These are phyloP conservation scores for Amauroascus verrucosus DNA, from an alignment of 2,329 filamentous ascomycete genomes.

Conservation along the genomic window DNA sequence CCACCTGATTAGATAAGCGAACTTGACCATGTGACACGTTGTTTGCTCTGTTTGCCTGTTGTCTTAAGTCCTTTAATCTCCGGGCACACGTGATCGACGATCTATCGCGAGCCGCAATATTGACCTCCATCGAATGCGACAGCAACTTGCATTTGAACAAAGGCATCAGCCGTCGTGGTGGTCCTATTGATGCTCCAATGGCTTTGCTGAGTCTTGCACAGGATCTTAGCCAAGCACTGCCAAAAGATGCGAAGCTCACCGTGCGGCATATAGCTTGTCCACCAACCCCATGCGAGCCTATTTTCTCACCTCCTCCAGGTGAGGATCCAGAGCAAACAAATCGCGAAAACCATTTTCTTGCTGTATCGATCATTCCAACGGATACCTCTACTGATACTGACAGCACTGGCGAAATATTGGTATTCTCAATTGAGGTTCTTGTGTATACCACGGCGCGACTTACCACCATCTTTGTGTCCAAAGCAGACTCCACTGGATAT, in stretches of 20 bases:
- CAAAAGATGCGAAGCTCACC: conserved; percentile 49
- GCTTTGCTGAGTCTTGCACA: conserved; percentile 24
- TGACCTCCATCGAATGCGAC: no score
- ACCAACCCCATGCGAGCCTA: conserved; percentile 59
- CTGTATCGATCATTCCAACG: conserved; percentile 41
- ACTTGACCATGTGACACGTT: not conserved
- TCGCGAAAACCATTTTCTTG: conserved; percentile 72
- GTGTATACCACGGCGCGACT: conserved; percentile 72
- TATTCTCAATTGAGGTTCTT: conserved; percentile 77
- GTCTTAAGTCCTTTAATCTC: not conserved
- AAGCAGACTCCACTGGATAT: conserved; percentile 92
- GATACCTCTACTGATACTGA: conserved; percentile 13
- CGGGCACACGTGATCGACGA: not conserved
- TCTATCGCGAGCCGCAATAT: no score
- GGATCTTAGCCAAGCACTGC: conserved; percentile 44
- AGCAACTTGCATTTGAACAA: not conserved
- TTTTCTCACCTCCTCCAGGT: conserved; percentile 69
- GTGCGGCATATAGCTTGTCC: conserved; percentile 83
- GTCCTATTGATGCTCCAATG: not conserved
- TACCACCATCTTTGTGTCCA: conserved; percentile 87
- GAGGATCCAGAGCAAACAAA: conserved; percentile 65
- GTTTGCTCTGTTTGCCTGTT: not conserved
- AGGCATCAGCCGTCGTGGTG: not conserved
- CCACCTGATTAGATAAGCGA: no score
- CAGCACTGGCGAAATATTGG: conserved; percentile 48